Evolutionary conservation across 2,329 filamentous ascomycete species (phyloP).

Genomic region (Aspergillus arachidicola): DNA sequence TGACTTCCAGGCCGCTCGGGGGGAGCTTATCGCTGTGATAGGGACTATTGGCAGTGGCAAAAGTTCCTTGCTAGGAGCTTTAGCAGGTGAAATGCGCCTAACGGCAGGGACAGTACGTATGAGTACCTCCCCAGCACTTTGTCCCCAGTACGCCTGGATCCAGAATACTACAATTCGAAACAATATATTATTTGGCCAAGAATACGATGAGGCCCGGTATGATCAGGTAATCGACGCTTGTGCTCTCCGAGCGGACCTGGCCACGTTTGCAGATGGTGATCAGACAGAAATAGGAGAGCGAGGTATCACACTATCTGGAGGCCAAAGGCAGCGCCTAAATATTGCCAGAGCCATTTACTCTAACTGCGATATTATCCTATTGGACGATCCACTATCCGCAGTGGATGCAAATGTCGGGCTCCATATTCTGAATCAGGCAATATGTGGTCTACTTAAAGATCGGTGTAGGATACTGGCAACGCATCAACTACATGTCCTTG

Average conservation of each 20-base stretch:
- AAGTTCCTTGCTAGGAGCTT: constrained; percentile 80
- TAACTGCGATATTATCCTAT: not conserved
- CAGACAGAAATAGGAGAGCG: not conserved
- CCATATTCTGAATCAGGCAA: not conserved
- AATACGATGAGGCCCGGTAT: not conserved
- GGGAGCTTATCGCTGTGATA: constrained; percentile 64
- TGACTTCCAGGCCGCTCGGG: constrained; percentile 36
- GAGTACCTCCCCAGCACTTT: constrained; percentile 82
- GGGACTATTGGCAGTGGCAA: constrained; percentile 76
- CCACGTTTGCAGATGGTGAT: not conserved
- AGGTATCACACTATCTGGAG: not conserved
- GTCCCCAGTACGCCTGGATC: constrained; percentile 97
- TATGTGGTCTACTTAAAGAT: not conserved
- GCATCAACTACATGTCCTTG: not conserved
- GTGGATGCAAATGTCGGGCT: no score
- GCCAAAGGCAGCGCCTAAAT: not conserved
- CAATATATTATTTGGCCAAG: constrained; percentile 80
- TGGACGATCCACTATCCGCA: not conserved
- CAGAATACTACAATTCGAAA: constrained; percentile 85
- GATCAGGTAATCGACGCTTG: not conserved
- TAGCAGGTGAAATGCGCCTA: constrained; percentile 84
- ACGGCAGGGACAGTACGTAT: constrained; percentile 65
- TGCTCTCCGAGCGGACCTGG: not conserved
- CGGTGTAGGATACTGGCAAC: not conserved
- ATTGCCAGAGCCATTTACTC: not conserved